Evolutionary conservation across 495 filamentous ascomycete species (phyloP).

Genomic region (Xylaria nigripes): DNA sequence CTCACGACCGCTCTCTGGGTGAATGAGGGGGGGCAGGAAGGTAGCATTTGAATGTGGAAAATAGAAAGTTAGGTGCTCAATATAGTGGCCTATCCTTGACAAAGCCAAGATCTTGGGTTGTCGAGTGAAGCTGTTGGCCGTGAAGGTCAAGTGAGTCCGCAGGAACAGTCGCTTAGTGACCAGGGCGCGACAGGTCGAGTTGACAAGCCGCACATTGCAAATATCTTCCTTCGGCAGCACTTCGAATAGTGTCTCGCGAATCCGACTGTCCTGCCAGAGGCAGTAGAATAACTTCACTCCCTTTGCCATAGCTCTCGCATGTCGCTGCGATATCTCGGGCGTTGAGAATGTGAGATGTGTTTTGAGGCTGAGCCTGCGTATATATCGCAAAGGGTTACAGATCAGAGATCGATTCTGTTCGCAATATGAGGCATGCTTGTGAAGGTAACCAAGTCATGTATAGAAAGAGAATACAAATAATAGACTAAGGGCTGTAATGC

Average conservation of each 20-base stretch:
- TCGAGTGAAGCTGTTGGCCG: constrained; percentile 60
- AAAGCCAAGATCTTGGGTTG: constrained; percentile 59
- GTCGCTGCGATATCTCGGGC: constrained; percentile 21
- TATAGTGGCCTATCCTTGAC: constrained; percentile 61
- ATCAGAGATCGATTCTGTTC: not conserved
- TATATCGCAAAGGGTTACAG: constrained; percentile 9
- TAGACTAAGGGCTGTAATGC: constrained; percentile 2
- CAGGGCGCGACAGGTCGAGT: constrained; percentile 43
- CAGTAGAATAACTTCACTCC: constrained; percentile 40
- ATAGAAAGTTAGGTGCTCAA: constrained; percentile 60
- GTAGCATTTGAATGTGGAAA: constrained; percentile 62
- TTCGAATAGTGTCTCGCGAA: constrained; percentile 44
- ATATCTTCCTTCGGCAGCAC: constrained; percentile 43
- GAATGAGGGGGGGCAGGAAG: constrained; percentile 67
- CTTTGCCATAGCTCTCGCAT: constrained; percentile 43
- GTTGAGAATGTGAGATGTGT: constrained; percentile 1
- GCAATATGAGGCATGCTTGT: not conserved
- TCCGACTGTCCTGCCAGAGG: constrained; percentile 45
- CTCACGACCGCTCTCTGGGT: constrained; percentile 62
- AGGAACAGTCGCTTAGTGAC: constrained; percentile 47
- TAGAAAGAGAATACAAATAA: constrained; percentile 13
- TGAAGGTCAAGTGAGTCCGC: constrained; percentile 55
- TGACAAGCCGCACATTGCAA: constrained; percentile 41
- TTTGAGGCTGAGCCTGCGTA: constrained; percentile 1
- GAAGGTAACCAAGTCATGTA: constrained; percentile 3